Evolutionary conservation across 2,329 filamentous ascomycete species (phyloP).

Genomic region (Lojkania enalia): DNA sequence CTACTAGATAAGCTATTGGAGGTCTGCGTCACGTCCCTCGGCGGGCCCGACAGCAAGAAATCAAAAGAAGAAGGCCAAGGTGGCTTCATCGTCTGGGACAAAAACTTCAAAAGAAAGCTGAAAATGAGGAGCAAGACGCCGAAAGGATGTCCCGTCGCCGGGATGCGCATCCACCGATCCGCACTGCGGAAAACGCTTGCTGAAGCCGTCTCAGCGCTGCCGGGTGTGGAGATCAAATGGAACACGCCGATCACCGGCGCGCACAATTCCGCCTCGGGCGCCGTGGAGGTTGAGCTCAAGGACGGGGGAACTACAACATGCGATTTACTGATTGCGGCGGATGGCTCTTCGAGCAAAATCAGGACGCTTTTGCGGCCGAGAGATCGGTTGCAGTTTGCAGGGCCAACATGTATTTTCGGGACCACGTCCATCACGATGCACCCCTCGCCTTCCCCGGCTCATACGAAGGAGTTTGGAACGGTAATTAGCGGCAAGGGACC

Average conservation of each 20-base stretch:
- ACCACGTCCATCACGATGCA: constrained; percentile 40
- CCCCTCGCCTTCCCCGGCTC: not conserved
- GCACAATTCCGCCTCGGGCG: not conserved
- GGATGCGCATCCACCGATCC: constrained; percentile 45
- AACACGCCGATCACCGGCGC: constrained; percentile 1
- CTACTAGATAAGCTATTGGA: constrained; percentile 42
- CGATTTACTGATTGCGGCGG: constrained; percentile 52
- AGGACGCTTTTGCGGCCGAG: constrained; percentile 45
- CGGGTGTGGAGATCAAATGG: constrained; percentile 11
- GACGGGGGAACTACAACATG: constrained; percentile 32
- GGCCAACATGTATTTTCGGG: constrained; percentile 47
- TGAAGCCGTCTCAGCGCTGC: constrained; percentile 30
- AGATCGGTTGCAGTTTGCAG: constrained; percentile 47
- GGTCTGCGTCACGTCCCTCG: constrained; percentile 35
- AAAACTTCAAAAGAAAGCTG: constrained; percentile 42
- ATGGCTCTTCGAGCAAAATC: constrained; percentile 51
- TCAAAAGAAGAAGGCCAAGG: constrained; percentile 18
- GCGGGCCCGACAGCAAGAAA: not conserved
- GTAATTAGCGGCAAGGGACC: constrained; percentile 36
- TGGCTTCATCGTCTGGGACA: constrained; percentile 49
- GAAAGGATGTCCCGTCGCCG: constrained; percentile 41
- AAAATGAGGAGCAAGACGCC: constrained; percentile 37
- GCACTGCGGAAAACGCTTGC: constrained; percentile 43
- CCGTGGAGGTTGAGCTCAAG: constrained; percentile 5
- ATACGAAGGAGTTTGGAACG: constrained; percentile 19